phyloP scores from a whole-genome alignment of 345 rosid species.

The Citrus medica region DNA sequence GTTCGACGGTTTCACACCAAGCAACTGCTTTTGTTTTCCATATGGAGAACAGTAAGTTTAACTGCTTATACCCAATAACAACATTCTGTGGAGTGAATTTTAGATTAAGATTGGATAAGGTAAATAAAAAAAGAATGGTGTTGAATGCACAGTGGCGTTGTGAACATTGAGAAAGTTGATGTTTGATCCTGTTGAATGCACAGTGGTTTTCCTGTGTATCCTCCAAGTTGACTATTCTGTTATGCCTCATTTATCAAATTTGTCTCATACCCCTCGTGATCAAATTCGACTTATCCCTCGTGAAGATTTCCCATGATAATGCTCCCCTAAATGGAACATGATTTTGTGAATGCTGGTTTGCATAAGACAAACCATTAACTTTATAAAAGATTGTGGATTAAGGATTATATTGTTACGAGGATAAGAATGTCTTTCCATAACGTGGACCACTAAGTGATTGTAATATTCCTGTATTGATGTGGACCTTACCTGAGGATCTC shows the following conservation, averaged over 20 bases:
- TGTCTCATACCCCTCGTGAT: no score
- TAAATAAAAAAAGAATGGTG: not conserved
- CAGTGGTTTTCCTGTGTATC: not conserved
- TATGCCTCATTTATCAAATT: not conserved
- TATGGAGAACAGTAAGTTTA: not conserved
- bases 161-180: not conserved
- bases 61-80: not conserved
- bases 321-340: not conserved
- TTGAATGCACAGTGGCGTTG: not conserved
- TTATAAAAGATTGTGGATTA: not conserved
- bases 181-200: not conserved
- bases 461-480: not conserved
- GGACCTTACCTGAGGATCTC: not conserved
- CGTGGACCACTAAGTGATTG: conserved; percentile 1
- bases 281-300: no score
- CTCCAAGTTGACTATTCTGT: not conserved
- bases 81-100: not conserved
- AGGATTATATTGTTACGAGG: no score
- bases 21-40: not conserved
- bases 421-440: not conserved
- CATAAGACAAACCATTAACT: not conserved
- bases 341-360: not conserved
- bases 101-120: not conserved
- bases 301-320: not conserved
- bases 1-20: not conserved